Evolutionary conservation across 2,329 filamentous ascomycete species (phyloP), one percentile per base, ranked within the genome.

Genomic region (Cucurbitaria berberidis): DNA sequence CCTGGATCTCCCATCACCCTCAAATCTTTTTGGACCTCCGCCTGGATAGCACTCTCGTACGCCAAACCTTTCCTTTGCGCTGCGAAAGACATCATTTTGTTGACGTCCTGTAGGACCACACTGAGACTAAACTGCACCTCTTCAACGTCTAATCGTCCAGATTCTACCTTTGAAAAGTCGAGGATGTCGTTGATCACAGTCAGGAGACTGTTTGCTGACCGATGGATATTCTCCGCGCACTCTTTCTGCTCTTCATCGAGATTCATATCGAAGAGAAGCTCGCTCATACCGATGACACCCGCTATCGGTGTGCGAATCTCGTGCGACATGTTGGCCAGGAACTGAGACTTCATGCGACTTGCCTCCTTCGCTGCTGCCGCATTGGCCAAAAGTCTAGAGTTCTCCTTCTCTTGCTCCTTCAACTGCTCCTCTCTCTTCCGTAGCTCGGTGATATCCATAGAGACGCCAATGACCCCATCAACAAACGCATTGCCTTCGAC

Each of bases 111-210:
- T 6, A 93, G 84, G 11, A 91, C 85, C 1, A 90, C 80, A 0
- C 86, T 87, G 1, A 92, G 78, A 24, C 87, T 90, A 64, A 93
- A 93, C 56, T 91, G 89, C 0, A 92, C 89, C 63, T 92, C 88
- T 73, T 92, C 89, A 35, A 93, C 88, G 57, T 92, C 89, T 18
- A 93, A 76, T 7, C 87, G 81, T 3, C 90, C 89, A 8, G 88
- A 90, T 69, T 93, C 90, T 1, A 91, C 87, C 72, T 96, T 96
- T 3, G 90, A 95, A 70, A 96, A 93, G 74, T 96, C 91, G 1
- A 96, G 79, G 49, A 96, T 96, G 66, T 96, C 91, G 67, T 96
- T 96, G 74, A 96, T 96, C 35, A 96, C 89, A 0, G 90, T 93
- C 18, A 96, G 79, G 2, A 96, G 77, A 1, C 89, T 91, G 59